Evolutionary conservation across 2,329 filamentous ascomycete genomes (phyloP).

Genomic region (Talaromyces sp.): DNA sequence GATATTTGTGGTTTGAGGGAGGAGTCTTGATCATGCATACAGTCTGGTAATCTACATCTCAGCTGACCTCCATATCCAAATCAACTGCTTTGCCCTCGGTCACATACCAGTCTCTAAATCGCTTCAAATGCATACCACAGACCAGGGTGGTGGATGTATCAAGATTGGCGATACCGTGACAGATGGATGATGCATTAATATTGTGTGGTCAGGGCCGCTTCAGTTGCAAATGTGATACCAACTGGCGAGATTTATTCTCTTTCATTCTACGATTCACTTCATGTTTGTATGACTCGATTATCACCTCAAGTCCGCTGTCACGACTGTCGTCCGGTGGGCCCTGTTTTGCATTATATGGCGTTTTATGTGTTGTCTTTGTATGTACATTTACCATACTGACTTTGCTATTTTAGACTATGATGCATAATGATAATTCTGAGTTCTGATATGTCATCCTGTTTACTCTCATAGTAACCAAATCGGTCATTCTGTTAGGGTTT

Average conservation of each 20-base stretch:
- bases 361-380: background rate
- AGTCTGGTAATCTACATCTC: no score
- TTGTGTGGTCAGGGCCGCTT: background rate
- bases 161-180: background rate
- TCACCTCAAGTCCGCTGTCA: background rate
- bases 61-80: no score
- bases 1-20: constrained; percentile 60
- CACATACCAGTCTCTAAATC: no score
- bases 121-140: no score
- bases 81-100: no score
- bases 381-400: background rate
- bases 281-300: constrained; percentile 4
- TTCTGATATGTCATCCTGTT: background rate
- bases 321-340: background rate
- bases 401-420: background rate
- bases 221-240: background rate
- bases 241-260: background rate
- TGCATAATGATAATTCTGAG: background rate
- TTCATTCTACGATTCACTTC: background rate
- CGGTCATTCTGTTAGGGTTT: constrained; percentile 33
- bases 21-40: constrained; percentile 36
- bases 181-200: background rate
- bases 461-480: background rate
- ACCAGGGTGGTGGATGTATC: background rate
- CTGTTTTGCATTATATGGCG: background rate